Percentiles rank a stretch among this genome's conserved stretches.
Evolutionary conservation across 2,329 filamentous ascomycete species (phyloP).

Genomic region (Zymoseptoria pseudotritici): DNA sequence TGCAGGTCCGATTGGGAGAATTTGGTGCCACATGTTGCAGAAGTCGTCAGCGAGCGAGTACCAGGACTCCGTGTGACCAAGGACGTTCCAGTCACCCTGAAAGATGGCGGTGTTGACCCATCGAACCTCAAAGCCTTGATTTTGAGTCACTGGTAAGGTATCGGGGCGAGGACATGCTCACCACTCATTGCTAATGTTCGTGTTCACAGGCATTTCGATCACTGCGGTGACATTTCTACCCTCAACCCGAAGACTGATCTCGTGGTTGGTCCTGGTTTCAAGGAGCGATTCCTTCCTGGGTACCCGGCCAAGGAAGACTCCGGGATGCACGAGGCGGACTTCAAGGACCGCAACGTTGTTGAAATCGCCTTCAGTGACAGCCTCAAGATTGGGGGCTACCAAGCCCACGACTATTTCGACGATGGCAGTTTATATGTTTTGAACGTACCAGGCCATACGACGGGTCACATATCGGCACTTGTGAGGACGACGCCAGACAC

Average conservation of each 20-base stretch:
- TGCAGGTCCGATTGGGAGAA: conserved; percentile 37
- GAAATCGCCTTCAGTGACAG: conserved; percentile 15
- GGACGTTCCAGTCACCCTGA: conserved; percentile 30
- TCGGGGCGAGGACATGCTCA: background rate
- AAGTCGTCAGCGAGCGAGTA: conserved; percentile 10
- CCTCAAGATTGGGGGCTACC: conserved; percentile 34
- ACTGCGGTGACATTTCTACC: conserved; percentile 43
- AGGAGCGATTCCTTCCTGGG: conserved; percentile 39
- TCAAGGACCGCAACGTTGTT: conserved; percentile 14
- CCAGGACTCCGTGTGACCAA: conserved; percentile 21
- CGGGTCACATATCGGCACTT: conserved; percentile 18
- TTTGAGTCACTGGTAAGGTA: conserved; percentile 36
- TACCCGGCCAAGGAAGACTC: conserved; percentile 32
- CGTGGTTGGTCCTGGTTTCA: conserved; percentile 49
- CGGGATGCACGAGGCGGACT: conserved; percentile 13
- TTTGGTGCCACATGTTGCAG: conserved; percentile 19
- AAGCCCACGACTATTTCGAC: conserved; percentile 36
- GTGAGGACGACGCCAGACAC: conserved; percentile 18
- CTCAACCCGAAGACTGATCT: conserved; percentile 43
- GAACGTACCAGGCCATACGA: conserved; percentile 23
- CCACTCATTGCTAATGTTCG: conserved; percentile 22
- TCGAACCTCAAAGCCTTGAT: conserved; percentile 33
- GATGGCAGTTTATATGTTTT: conserved; percentile 39
- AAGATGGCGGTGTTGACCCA: conserved; percentile 27
- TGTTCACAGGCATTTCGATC: conserved; percentile 35